Evolutionary conservation across 192 early-diverging fungal species (phyloP), one percentile per base, ranked within the genome.

Genomic region (Coemansia sp.): DNA sequence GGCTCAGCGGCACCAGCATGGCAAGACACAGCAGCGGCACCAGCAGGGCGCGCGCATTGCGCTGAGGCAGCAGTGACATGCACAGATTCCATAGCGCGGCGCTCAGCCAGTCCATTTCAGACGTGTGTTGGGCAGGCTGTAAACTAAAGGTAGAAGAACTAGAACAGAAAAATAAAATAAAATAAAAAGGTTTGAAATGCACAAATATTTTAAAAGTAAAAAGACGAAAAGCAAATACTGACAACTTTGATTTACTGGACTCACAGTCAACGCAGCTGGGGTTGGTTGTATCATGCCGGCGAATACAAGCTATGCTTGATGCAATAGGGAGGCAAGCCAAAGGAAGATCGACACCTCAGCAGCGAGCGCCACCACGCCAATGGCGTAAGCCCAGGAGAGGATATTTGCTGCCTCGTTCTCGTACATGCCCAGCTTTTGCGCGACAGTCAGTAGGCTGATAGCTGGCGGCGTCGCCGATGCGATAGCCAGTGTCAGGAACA

Each of bases 361-460:
- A 6, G 73, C 61, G 22, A 83, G 50, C 29, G 68, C 71, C 12
- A 74, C 45, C 0, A 75, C 58, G 50, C 71, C 81, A 11, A 62
- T 34, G 12, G 64, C 82, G 53, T 91, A 91, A 20, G 85, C 82
- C 77, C 76, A 88, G 62, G 89, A 87, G 34, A 91, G 65, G 6
- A 91, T 76, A 4, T 64, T 77, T 6, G 87, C 83, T 71, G 89
- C 84, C 65, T 89, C 86, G n/a, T 77, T 71, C 68, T 92, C 87
- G 68, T 85, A 92, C 67, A 85, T 71, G 1, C 85, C 86, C 56
- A 86, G 75, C 43, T 84, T 83, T 60, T 88, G 86, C 44, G 86
- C 84, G n/a, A 90, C 84, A 30, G 89, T 88, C 8, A 86, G 77
- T 41, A 90, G 81, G 38, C 87, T 90, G 65, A 89, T 78, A 1